These are phyloP conservation scores for Gracilaria domingensis DNA, from an alignment of 23 red algal genomes.

Conservation along the genomic window DNA sequence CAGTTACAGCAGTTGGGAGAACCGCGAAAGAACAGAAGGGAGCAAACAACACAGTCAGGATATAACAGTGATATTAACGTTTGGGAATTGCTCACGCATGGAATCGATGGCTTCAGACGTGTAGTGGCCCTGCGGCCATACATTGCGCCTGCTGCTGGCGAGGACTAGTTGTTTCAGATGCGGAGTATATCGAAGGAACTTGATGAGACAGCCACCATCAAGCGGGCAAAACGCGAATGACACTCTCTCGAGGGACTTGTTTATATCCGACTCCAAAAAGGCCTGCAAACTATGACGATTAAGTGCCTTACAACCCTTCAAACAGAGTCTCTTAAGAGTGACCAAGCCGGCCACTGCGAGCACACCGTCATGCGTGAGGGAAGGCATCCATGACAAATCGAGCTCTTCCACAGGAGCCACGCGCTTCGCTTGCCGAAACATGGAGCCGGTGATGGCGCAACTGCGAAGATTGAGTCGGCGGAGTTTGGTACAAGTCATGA, in stretches of 20 bases:
- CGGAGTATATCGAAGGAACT: too few relatives aligned
- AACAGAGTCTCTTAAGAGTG: background rate
- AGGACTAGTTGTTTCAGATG: too few relatives aligned
- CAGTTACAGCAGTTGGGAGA: too few relatives aligned
- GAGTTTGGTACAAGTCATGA: slow-evolving; percentile 17
- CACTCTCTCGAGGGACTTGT: background rate
- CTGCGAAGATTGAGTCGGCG: background rate
- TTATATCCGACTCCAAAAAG: background rate
- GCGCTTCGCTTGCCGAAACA: slow-evolving; percentile 1
- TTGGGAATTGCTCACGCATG: too few relatives aligned
- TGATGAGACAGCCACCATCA: too few relatives aligned
- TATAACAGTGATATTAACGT: too few relatives aligned
- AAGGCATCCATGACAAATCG: background rate
- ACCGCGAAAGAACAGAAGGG: too few relatives aligned
- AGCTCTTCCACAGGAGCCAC: background rate
- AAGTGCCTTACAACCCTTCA: background rate
- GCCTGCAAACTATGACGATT: background rate
- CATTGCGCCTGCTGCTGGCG: too few relatives aligned
- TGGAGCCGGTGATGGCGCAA: slow-evolving; percentile 5
- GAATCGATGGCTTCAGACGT: too few relatives aligned
- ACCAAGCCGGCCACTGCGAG: background rate
- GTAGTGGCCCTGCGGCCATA: too few relatives aligned
- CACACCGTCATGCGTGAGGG: background rate
- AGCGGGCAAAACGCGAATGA: too few relatives aligned
- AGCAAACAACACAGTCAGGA: too few relatives aligned